Base-by-base conservation (phyloP, 345 rosid genomes). In the Nephelium lappaceum region DNA sequence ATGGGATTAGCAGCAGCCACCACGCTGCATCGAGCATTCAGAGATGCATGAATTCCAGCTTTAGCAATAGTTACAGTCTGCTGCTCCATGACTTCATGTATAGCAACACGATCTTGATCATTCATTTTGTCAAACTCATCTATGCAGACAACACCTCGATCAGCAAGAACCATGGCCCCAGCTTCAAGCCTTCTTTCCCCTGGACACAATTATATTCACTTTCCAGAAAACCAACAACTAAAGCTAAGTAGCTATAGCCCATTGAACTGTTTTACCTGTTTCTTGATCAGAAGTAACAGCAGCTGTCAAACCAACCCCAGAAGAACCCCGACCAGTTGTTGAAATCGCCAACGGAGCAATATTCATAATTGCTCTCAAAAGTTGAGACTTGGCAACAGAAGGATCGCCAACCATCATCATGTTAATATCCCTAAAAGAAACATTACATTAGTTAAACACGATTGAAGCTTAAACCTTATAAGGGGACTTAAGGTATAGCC, bases 351-450 rank as follows among this genome's bases (percentile, higher is more conserved):
- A 86, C n/a, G 99, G 99, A 81, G 99, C 98, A 79, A 96, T 94
- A 81, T 94, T 96, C 89, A 96, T 91, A 72, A 96, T 96, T 42
- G 99, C 99, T 84, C 99, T 89, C 81, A 96, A 78, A 75, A 96
- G 97, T 84, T 96, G 99, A 82, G 99, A 96, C 77, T 96, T 96
- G 63, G 99, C 99, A 84, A 96, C 98, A 72, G 99, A 96, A 73
- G 99, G 99, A 85, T 96, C 99, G 80, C 99, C 99, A 77, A 96
- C 98, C 99, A 96, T 96, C 99, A 96, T 94, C 99, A 96, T 94
- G 84, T 96, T 96, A 78, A 96, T 90, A 78, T 96, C 99, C 86
- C 99, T 96, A 65, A 71, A 77, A 88, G 65, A 65, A 80, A 69
- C 23, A 21, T 64, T 72, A 39, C 49, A 55, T 45, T 49, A 31